Evolutionary conservation across 2,329 filamentous ascomycete species (phyloP).

Genomic region (Pseudogymnoascus sp.): DNA sequence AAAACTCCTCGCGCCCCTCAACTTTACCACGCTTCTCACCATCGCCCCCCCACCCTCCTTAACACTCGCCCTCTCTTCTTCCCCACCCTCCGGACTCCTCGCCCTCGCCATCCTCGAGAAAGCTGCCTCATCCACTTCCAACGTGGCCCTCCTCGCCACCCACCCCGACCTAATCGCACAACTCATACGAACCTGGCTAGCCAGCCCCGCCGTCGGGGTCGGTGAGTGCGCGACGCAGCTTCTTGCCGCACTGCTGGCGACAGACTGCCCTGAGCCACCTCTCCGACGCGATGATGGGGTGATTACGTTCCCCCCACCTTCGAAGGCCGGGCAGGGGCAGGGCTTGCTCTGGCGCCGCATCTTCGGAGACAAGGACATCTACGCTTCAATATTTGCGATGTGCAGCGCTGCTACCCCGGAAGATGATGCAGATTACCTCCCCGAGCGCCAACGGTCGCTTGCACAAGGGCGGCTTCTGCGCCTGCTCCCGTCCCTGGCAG

Average conservation of each 20-base stretch:
- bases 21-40: constrained; percentile 42
- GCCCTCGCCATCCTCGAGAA: constrained; percentile 49
- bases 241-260: constrained; percentile 45
- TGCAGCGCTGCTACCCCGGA: constrained; percentile 22
- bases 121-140: constrained; percentile 38
- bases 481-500: constrained; percentile 25
- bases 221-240: constrained; percentile 44
- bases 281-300: constrained; percentile 16
- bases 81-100: constrained; percentile 48
- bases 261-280: constrained; percentile 39
- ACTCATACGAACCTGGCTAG: constrained; percentile 45
- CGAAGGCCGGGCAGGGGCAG: constrained; percentile 31
- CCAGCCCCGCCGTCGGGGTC: constrained; percentile 43
- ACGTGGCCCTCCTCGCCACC: constrained; percentile 41
- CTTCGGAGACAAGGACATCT: constrained; percentile 37
- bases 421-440: constrained; percentile 17
- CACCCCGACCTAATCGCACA: constrained; percentile 40
- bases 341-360: constrained; percentile 46
- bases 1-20: constrained; percentile 46
- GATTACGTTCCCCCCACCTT: constrained; percentile 26
- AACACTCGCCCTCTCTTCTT: constrained; percentile 43
- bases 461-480: constrained; percentile 27
- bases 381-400: constrained; percentile 37
- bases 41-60: constrained; percentile 44
- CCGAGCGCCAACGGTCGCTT: constrained; percentile 26